Percentiles rank a stretch among this genome's conserved stretches.
Conservation (phyloP, 2,329 filamentous ascomycete species). For the Fusarium protoensiforme region DNA sequence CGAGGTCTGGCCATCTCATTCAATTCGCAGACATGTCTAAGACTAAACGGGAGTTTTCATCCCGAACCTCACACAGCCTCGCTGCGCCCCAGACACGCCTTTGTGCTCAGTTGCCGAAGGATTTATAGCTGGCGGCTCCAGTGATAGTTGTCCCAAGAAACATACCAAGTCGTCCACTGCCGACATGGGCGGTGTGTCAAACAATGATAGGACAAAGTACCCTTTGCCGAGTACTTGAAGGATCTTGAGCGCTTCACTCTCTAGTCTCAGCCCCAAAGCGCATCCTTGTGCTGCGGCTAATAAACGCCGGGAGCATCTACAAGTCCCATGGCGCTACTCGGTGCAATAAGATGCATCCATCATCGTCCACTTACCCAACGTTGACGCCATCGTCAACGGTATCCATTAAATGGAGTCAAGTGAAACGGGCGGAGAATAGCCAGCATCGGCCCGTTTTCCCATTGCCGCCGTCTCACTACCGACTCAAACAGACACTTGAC, state of each 20-base stretch:
- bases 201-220: neutral
- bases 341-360: neutral
- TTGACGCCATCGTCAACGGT: neutral
- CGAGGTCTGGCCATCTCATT: neutral
- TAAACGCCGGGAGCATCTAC: neutral
- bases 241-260: neutral
- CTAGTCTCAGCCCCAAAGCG: neutral
- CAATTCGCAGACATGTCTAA: neutral
- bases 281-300: neutral
- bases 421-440: neutral
- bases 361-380: neutral
- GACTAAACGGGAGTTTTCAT: neutral
- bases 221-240: neutral
- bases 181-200: neutral
- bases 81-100: neutral
- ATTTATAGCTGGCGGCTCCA: neutral
- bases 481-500: neutral
- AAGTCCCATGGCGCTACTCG: neutral
- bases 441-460: neutral
- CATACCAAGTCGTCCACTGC: neutral
- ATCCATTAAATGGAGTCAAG: neutral
- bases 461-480: neutral
- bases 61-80: neutral
- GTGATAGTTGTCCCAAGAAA: neutral
- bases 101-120: neutral